A percentile compares a stretch with the other conserved stretches of the same genome.
These are phyloP conservation scores for Anthoceros angustus DNA, from an alignment of 225 moss, liverwort and hornwort genomes.

Conservation along the genomic window DNA sequence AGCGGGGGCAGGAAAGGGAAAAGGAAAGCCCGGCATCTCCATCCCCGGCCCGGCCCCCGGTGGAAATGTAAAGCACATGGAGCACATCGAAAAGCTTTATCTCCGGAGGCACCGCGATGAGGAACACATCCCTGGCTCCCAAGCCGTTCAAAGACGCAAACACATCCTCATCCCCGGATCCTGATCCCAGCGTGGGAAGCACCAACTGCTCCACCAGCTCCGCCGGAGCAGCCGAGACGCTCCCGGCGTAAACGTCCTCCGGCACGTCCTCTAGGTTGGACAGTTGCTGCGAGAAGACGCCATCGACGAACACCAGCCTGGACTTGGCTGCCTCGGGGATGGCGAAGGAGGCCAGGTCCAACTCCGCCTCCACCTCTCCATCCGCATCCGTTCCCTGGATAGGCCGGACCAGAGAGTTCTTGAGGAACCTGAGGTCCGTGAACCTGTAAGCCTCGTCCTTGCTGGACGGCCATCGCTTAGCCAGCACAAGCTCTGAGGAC, in stretches of 20 bases:
- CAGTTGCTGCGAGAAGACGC: constrained; percentile 40
- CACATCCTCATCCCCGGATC: constrained; percentile 47
- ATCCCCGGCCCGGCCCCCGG: constrained; percentile 29
- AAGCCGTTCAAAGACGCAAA: constrained; percentile 73
- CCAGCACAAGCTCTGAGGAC: constrained; percentile 60
- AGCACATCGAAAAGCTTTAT: constrained; percentile 37
- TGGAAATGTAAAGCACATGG: constrained; percentile 63
- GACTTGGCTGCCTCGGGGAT: constrained; percentile 26
- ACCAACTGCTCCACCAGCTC: constrained; percentile 31
- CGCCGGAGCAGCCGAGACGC: constrained; percentile 49
- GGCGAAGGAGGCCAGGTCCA: constrained; percentile 17
- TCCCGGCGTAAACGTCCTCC: constrained; percentile 46
- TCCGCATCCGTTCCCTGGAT: constrained; percentile 17
- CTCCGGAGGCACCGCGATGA: constrained; percentile 49
- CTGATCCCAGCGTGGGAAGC: constrained; percentile 35
- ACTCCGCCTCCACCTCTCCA: background rate
- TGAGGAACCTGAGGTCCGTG: constrained; percentile 79
- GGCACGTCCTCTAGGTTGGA: constrained; percentile 52
- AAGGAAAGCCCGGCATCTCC: constrained; percentile 26
- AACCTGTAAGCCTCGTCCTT: constrained; percentile 69
- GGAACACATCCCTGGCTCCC: constrained; percentile 56
- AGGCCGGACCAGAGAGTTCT: constrained; percentile 37
- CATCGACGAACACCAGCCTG: constrained; percentile 57
- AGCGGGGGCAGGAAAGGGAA: constrained; percentile 62
- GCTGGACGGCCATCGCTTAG: constrained; percentile 58